Evolutionary conservation across 192 early-diverging fungal species (phyloP).

Genomic region (Powellomyces hirtus): DNA sequence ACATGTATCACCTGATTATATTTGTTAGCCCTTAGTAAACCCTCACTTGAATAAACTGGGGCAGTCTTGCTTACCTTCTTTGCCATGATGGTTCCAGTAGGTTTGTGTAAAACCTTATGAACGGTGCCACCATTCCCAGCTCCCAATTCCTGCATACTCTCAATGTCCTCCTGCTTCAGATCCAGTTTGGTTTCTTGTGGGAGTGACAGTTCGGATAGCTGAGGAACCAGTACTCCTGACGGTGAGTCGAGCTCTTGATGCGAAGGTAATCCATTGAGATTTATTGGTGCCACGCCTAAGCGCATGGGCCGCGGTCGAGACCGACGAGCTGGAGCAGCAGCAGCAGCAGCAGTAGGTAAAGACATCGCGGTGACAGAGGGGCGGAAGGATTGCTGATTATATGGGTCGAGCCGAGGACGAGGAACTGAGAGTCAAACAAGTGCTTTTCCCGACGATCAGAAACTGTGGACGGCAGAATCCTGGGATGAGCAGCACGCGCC

Average conservation of each 20-base stretch:
- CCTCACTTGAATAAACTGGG: too few species aligned
- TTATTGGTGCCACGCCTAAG: conserved; percentile 20
- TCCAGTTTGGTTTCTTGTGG: conserved; percentile 36
- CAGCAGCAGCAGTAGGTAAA: too few species aligned
- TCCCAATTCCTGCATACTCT: conserved; percentile 75
- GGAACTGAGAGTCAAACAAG: too few species aligned
- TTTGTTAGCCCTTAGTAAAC: too few species aligned
- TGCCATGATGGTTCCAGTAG: conserved; percentile 81
- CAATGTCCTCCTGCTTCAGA: conserved; percentile 64
- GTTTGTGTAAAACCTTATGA: conserved; percentile 75
- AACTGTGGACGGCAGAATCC: too few species aligned
- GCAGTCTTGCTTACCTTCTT: conserved; percentile 90
- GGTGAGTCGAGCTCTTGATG: conserved; percentile 35
- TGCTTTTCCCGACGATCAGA: too few species aligned
- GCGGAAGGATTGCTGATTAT: too few species aligned
- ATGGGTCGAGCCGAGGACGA: too few species aligned
- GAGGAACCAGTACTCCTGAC: conserved; percentile 20
- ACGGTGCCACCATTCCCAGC: conserved; percentile 95
- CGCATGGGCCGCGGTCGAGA: conserved; percentile 24
- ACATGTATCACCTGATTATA: conserved; percentile 55
- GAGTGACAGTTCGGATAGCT: conserved; percentile 34
- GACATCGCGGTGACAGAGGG: too few species aligned
- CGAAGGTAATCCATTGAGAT: conserved; percentile 18
- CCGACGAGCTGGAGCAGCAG: conserved; percentile 2
- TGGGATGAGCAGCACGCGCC: too few species aligned